These are phyloP conservation scores for Cichorium intybus DNA, from an alignment of 140 eudicot species.

Conservation along the genomic window DNA sequence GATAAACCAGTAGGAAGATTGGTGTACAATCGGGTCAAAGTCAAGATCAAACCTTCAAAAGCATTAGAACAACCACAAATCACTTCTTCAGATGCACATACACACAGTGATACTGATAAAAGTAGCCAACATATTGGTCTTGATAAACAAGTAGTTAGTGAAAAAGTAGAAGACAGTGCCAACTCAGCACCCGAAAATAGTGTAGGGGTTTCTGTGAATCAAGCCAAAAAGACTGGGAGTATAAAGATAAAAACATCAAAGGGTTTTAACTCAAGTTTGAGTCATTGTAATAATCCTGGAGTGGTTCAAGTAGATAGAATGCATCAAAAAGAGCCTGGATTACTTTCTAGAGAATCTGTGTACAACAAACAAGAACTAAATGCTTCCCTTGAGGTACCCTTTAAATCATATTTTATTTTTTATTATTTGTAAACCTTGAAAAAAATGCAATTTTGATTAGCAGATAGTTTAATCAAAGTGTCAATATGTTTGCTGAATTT, in stretches of 20 bases:
- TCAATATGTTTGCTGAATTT: too few species aligned
- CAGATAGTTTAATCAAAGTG: too few species aligned
- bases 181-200: conserved; percentile 57
- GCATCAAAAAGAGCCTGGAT: conserved; percentile 48
- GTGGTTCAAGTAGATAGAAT: conserved; percentile 37
- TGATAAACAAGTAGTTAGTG: conserved; percentile 51
- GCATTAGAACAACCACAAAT: conserved; percentile 50
- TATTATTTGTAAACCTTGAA: not conserved
- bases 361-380: conserved; percentile 68
- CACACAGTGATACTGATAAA: conserved; percentile 65
- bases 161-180: conserved; percentile 76
- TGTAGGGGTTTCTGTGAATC: conserved; percentile 25
- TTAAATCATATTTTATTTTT: not conserved
- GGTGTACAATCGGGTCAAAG: conserved; percentile 81
- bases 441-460: conserved; percentile 5
- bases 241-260: conserved; percentile 72
- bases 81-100: conserved; percentile 56
- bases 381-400: conserved; percentile 71
- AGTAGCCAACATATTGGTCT: conserved; percentile 52
- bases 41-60: conserved; percentile 68
- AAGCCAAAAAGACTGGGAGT: conserved; percentile 51
- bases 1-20: conserved; percentile 48
- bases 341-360: conserved; percentile 24
- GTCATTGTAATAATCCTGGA: conserved; percentile 52
- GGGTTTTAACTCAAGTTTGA: conserved; percentile 50